Conservation (phyloP, 163 green algal genomes). For the Picocystis sp. region DNA sequence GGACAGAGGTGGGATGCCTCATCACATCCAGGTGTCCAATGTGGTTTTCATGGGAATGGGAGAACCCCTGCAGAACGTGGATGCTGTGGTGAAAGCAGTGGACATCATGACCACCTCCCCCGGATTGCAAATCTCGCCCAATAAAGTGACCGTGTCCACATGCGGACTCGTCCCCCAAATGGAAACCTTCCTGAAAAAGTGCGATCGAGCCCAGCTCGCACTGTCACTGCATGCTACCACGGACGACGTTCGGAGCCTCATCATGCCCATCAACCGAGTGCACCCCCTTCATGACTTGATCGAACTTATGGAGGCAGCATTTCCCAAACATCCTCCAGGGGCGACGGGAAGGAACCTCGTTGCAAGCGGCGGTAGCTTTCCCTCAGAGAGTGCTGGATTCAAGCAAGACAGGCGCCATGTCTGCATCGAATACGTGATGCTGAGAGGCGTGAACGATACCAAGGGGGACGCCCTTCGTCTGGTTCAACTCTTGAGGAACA, state of each 20-base stretch:
- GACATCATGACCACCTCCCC: slow-evolving; percentile 49
- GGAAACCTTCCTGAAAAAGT: slow-evolving; percentile 9
- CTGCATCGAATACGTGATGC: slow-evolving; percentile 85
- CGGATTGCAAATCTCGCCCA: slow-evolving; percentile 51
- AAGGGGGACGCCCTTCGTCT: slow-evolving; percentile 40
- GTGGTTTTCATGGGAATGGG: slow-evolving; percentile 42
- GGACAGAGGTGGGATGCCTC: neutral
- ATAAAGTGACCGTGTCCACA: slow-evolving; percentile 70
- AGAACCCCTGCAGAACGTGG: slow-evolving; percentile 62
- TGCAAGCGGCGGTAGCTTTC: too few species aligned
- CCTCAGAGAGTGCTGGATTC: too few species aligned
- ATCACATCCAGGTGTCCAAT: slow-evolving; percentile 7
- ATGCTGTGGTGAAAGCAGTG: slow-evolving; percentile 46
- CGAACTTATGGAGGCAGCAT: neutral
- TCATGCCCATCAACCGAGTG: slow-evolving; percentile 69
- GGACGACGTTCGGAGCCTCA: slow-evolving; percentile 62
- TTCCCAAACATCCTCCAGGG: slow-evolving; percentile 12
- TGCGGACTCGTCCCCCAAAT: slow-evolving; percentile 77
- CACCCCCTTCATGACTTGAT: slow-evolving; percentile 4
- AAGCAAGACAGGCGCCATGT: slow-evolving; percentile 20
- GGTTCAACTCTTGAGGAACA: slow-evolving; percentile 3
- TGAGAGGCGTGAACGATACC: slow-evolving; percentile 73
- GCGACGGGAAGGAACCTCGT: slow-evolving; percentile 15
- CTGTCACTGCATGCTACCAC: slow-evolving; percentile 84
- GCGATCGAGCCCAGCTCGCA: slow-evolving; percentile 42